Base-by-base conservation (phyloP, 441 rosid species). In the Daphne laureola region DNA sequence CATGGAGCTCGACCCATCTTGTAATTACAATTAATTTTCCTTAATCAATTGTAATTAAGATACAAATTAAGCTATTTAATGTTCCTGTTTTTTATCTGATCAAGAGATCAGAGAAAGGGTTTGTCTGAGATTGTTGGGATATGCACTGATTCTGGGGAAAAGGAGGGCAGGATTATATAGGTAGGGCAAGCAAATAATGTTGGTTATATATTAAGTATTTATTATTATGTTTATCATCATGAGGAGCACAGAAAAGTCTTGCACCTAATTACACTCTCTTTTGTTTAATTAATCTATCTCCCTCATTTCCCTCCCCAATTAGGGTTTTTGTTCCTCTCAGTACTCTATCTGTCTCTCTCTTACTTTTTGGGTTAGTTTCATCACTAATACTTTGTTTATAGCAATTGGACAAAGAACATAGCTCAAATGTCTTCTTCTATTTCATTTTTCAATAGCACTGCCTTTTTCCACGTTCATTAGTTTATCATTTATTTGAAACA, bases 1-100 rank as follows among this genome's bases (percentile, higher is more conserved):
- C 98, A 92, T 15, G 98, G 98, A 64, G 96, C 98, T 73, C 98
- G 78, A 64, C 98, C 98, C 98, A 89, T 92, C 54, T 67, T 47
- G 54, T 51, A 12, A 40, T 56, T 46, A 15, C 35, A 3, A 43
- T 15, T n/a, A n/a, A n/a, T n/a, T n/a, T 58, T 60, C 44, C 58
- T 61, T n/a, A 13, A 47, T 27, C 44, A 21, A 21, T 21, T 21
- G 25, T 43, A 31, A n/a, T n/a, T n/a, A n/a, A n/a, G n/a, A n/a
- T n/a, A n/a, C n/a, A n/a, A n/a, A n/a, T n/a, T n/a, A n/a, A n/a
- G n/a, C 38, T 6, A 31, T 1, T 8, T 55, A 62, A 11, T 56
- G 48, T 41, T 62, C 48, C 66, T 66, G 18, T 70, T 31, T 31
- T 31, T 31, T 8, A 31, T 46, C 51, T 41, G 49, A 47, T 35